Percentiles rank a stretch among this genome's conserved stretches.
phyloP scores from a whole-genome alignment of 148 eudicot genomes.

The Cornus kousa region DNA sequence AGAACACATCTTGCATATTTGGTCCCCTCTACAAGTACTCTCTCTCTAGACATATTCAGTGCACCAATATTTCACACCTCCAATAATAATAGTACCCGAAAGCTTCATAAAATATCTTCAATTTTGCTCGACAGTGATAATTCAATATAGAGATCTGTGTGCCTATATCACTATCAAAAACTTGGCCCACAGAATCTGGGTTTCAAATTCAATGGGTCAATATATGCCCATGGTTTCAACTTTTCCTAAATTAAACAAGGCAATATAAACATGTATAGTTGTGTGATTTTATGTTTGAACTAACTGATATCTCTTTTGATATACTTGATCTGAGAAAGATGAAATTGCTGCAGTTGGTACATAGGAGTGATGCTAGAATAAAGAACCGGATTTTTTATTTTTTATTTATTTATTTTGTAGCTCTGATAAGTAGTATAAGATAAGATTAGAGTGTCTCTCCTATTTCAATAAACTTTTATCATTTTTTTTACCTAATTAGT shows the following conservation, averaged over 20 bases:
- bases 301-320: too few species aligned
- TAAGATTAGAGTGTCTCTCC: too few species aligned
- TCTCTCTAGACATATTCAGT: not conserved
- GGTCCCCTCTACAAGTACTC: not conserved
- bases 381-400: too few species aligned
- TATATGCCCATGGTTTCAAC: not conserved
- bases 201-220: not conserved
- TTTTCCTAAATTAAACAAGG: not conserved
- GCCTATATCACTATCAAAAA: constrained; percentile 1
- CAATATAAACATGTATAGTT: not conserved
- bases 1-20: not conserved
- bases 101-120: constrained; percentile 2
- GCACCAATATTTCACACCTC: not conserved
- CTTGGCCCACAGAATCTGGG: not conserved
- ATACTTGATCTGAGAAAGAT: not conserved
- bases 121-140: not conserved
- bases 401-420: too few species aligned
- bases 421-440: too few species aligned
- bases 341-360: too few species aligned
- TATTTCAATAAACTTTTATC: too few species aligned
- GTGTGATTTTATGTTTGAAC: not conserved
- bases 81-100: constrained; percentile 3
- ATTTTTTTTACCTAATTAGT: too few species aligned
- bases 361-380: too few species aligned
- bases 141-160: constrained; percentile 6